Evolutionary conservation across 2,329 filamentous ascomycete genomes (phyloP), one percentile per base, ranked within the genome.

Genomic region (Hypocrella siamensis): DNA sequence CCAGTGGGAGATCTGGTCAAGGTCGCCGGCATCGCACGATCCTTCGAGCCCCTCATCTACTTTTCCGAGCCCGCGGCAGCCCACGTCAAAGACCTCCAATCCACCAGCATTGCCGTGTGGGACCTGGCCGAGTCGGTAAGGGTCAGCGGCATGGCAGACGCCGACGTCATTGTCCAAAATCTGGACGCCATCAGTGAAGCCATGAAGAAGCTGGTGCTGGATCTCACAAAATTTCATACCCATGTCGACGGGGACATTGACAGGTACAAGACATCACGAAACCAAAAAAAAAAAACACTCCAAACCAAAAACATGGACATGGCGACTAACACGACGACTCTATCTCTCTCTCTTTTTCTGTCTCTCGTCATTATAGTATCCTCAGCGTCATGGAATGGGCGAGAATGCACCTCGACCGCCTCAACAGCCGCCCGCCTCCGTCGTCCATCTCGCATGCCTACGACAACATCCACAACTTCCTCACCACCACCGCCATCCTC

Each of bases 301-400:
- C n/a, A n/a, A n/a, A 22, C 12, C 8, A 22, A 12, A 12, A 12
- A 22, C 8, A 22, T 12, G 8, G 21, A 22, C 21, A 12, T n/a
- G 8, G 8, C 12, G 9, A 8, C 21, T 8, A 24, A 12, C 9
- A 8, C 12, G 21, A 24, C 21, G 9, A 12, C 9, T 8, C 21
- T 3, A 3, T 4, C 21, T 24, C 12, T 24, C 8, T 4, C 4
- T 24, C 12, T 24, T 24, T 24, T 24, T 24, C 21, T 1, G 8
- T 24, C n/a, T 32, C 26, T 30, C 29, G 10, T 7, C 7, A n/a
- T 26, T 19, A 17, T 46, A 78, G 79, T 37, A 93, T 94, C 42
- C 67, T 96, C 22, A 79, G 90, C 38, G 84, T 92, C 31, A 94
- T 96, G 85, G 84, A 93, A 49, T 94, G 88, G 88, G 82, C 84